Evolutionary conservation across 225 moss, liverwort and hornwort genomes (phyloP).

Genomic region (Asterella californica): DNA sequence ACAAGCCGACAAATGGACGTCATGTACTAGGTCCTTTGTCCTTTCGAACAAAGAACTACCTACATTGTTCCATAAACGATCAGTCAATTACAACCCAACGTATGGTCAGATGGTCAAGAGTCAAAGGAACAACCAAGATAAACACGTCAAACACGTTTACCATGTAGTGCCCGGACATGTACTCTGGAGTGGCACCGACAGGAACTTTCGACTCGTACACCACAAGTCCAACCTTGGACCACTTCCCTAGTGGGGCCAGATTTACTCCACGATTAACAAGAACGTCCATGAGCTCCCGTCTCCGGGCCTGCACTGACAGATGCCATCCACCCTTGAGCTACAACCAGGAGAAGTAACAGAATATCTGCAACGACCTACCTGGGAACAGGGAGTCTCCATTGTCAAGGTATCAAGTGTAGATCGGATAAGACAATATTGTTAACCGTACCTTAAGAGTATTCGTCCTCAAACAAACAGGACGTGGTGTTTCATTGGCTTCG

Average conservation of each 20-base stretch:
- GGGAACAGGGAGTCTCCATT: background rate
- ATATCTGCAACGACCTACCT: too few relatives aligned
- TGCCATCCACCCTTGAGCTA: background rate
- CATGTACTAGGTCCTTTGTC: background rate
- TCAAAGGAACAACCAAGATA: background rate
- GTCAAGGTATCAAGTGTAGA: background rate
- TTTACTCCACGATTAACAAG: slow-evolving; percentile 96
- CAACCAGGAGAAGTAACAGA: background rate
- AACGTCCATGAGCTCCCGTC: slow-evolving; percentile 87
- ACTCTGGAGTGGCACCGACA: slow-evolving; percentile 96
- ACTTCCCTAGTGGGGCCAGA: slow-evolving; percentile 92
- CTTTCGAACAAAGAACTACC: background rate
- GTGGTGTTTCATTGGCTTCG: slow-evolving; percentile 89
- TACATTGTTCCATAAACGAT: background rate
- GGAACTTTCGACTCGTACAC: slow-evolving; percentile 98
- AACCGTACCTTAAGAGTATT: slow-evolving; percentile 75
- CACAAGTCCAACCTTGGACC: slow-evolving; percentile 96
- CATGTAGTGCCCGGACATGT: slow-evolving; percentile 99
- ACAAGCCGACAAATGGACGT: too few relatives aligned
- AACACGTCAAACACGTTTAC: slow-evolving; percentile 22
- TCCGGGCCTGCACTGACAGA: slow-evolving; percentile 59
- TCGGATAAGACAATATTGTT: background rate
- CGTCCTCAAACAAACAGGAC: slow-evolving; percentile 89
- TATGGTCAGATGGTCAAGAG: too few relatives aligned
- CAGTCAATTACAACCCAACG: too few relatives aligned